Base-by-base conservation (phyloP, 1,284 basidiomycete genomes). In the Ustilago hordei region DNA sequence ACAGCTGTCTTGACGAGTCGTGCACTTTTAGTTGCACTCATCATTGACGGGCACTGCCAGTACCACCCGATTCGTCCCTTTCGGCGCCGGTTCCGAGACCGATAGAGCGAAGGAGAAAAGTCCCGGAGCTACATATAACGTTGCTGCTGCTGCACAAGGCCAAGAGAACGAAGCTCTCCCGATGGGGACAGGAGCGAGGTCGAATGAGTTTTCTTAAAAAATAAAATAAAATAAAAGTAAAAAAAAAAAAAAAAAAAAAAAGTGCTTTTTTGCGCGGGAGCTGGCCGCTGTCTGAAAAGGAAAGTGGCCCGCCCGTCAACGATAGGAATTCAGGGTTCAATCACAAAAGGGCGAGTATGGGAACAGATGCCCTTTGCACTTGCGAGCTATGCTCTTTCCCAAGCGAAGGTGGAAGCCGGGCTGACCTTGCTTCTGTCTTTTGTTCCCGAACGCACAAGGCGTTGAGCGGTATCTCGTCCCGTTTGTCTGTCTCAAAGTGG, bases 311-410 rank as follows among this genome's bases (percentile, higher is more conserved):
- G 23, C 39, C 19, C 23, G 55, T 19, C n/a, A 28, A 28, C n/a
- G 11, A 15, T 15, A 17, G 8, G 47, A 60, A 59, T 38, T 60
- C 58, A 60, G 58, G 58, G 58, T 60, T 60, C 50, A 60, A 54
- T n/a, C 43, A 15, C n/a, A 45, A 15, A 19, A 45, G 23, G n/a
- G 59, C 23, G 36, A 41, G 47, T 38, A 45, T 60, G 48, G 48
- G 57, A 60, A 48, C 59, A 53, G 59, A 59, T 23, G 7, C 5
- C 36, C 8, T 8, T 38, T 8, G 9, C 36, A 13, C 39, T 13
- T 15, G 39, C 39, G 13, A 41, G 39, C 39, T 12, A 15, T 7
- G 36, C 9, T 38, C 36, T 41, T 17, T n/a, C 17, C 13, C 39
- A 13, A 11, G 55, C 50, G 32, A 41, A 60, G 56, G 31, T 35